Base-by-base conservation (phyloP, 202 grass and related monocot genomes). In the Carex arenaria region DNA sequence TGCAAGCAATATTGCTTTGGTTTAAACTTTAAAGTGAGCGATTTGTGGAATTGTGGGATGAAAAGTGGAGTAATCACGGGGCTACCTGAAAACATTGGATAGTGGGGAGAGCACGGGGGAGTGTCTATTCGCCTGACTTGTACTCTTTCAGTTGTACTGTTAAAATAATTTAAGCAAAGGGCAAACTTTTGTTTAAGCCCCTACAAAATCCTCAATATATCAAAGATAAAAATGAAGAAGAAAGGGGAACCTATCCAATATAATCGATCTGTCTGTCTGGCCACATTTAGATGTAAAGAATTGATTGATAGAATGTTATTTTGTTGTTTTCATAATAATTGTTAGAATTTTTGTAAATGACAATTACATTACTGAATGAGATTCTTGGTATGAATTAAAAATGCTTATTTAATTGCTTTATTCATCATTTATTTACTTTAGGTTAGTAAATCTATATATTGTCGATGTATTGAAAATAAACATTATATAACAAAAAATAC, bases 1-100 rank as follows among this genome's bases (percentile, higher is more conserved):
- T 56, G 30, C 73, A 78, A 78, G 73, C 17, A 77, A 12, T 12
- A 49, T 59, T 78, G 73, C 53, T 78, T 78, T 78, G 73, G 30
- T 78, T 38, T 60, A n/a, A 76, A 76, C 17, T 78, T 38, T 60
- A n/a, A 76, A 76, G 72, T 67, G 65, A 59, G 52, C 5, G 28
- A 77, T 36, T 77, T 77, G 28, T 52, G 51, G 60, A 51, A 56
- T 38, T 77, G 28, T 52, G 51, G 60, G 72, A 34, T 38, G 32
- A 76, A 34, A 76, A 76, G 72, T 55, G 51, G 72, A 76, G 28
- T 14, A 56, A 17, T 69, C 66, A 69, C 34, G 17, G 66, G 66
- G 8, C 51, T 19, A 5, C 15, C 12, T 57, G 26, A 57, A 59
- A 75, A 75, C 49, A 75, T 10, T 18, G 17, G 6, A 53, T 74